These are phyloP conservation scores for Wallacemonas sp. DNA, from an alignment of 208 protist genomes.

Conservation along the genomic window DNA sequence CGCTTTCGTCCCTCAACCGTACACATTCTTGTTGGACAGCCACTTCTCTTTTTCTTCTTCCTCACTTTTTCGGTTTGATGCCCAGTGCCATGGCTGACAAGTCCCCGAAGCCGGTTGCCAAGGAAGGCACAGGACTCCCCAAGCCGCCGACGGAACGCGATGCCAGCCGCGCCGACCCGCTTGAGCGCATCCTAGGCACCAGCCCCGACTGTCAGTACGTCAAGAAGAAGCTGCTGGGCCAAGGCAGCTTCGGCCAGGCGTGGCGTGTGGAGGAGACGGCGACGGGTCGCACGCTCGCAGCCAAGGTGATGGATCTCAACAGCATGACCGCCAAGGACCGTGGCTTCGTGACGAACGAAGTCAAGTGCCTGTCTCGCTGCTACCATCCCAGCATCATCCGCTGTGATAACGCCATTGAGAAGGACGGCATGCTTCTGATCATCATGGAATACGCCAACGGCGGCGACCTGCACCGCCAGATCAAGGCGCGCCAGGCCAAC, in stretches of 20 bases:
- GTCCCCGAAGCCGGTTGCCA: constrained; percentile 33
- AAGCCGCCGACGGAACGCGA: constrained; percentile 49
- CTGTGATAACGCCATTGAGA: constrained; percentile 62
- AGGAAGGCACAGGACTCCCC: constrained; percentile 49
- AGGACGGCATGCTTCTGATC: constrained; percentile 75
- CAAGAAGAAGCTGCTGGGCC: constrained; percentile 88
- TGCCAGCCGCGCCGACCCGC: constrained; percentile 30
- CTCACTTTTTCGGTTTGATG: constrained; percentile 7
- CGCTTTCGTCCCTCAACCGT: too few relatives aligned
- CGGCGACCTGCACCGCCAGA: constrained; percentile 80
- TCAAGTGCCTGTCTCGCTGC: constrained; percentile 89
- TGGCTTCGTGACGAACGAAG: constrained; percentile 93
- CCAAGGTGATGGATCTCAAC: constrained; percentile 91
- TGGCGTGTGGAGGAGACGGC: constrained; percentile 79
- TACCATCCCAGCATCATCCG: constrained; percentile 91
- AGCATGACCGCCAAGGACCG: constrained; percentile 88
- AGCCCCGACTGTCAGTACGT: constrained; percentile 64
- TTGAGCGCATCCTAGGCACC: constrained; percentile 73
- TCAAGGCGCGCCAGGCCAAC: constrained; percentile 61
- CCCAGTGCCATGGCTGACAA: constrained; percentile 9
- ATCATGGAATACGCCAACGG: constrained; percentile 89
- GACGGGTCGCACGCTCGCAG: constrained; percentile 70
- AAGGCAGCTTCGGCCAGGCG: constrained; percentile 91
- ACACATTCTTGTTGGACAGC: too few relatives aligned
- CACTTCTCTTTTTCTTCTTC: constrained; percentile 11